Evolutionary conservation across 2,329 filamentous ascomycete genomes (phyloP), one percentile per base, ranked within the genome.

Genomic region (Sporothrix pseudoabietina): DNA sequence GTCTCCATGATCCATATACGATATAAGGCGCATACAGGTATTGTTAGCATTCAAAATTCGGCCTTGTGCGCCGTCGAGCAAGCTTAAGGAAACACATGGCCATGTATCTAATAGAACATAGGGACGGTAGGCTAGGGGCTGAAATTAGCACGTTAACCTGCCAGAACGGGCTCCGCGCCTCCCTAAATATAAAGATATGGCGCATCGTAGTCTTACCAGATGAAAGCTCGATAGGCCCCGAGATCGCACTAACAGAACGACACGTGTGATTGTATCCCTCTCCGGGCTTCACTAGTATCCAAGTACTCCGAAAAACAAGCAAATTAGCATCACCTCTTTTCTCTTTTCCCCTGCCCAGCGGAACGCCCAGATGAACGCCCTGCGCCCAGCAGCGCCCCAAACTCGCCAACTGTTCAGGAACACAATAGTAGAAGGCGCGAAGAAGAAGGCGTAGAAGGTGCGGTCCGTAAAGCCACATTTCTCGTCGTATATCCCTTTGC

Each of bases 251-350:
- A 35, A 59, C 55, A 32, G n/a, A 59, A 14, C 7, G 55, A 55
- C 61, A 66, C 61, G 61, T 66, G 61, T 66, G 35, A 63, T 41
- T 22, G 41, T 44, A 44, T 44, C 41, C 41, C 41, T 35, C 35
- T 3, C 35, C 35, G 2, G 35, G 41, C 41, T 12, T 44, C 41
- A 44, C 6, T 14, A 44, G 41, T 44, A 44, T 44, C 41, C 41
- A 44, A 44, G 41, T 9, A n/a, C n/a, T n/a, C n/a, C n/a, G n/a
- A n/a, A 54, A 54, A 54, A n/a, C 19, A 16, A 16, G 57, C 32
- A 61, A 39, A 61, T 61, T 41, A 41, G 57, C 57, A 61, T 39
- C 16, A 32, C 59, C 14, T 55, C n/a, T 26, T 19, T 26, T 26
- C 6, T 30, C 22, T 61, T 63, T 19, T 41, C 35, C 57, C 57